A percentile compares a stretch with the other conserved stretches of the same genome.
Conservation (phyloP, 1,139 yeast species). For the Geotrichum macrosporum region DNA sequence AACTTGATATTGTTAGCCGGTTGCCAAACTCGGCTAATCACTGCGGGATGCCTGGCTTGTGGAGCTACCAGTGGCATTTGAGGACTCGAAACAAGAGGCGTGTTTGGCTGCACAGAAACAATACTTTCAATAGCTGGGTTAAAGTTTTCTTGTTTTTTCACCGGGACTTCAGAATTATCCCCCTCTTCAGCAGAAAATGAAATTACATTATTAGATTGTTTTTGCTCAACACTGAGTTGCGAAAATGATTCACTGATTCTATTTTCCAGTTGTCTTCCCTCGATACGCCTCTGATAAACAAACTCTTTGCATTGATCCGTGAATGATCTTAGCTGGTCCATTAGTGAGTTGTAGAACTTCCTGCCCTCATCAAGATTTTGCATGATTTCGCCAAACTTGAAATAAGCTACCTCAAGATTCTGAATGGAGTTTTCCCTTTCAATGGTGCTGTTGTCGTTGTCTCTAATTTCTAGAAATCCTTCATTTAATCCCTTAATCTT, state of each 20-base stretch:
- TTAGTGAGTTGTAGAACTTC: conserved; percentile 63
- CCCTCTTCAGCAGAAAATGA: background rate
- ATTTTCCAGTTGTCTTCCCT: conserved; percentile 50
- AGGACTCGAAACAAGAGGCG: background rate
- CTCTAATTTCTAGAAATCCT: conserved; percentile 37
- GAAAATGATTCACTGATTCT: conserved; percentile 13
- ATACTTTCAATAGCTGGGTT: background rate
- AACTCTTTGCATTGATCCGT: conserved; percentile 51
- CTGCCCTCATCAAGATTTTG: conserved; percentile 65
- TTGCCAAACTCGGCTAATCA: conserved; percentile 16
- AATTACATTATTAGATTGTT: too few species aligned
- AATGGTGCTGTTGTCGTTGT: conserved; percentile 35
- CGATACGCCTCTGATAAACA: conserved; percentile 50
- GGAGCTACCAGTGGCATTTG: conserved; percentile 15
- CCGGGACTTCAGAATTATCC: background rate
- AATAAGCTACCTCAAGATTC: conserved; percentile 50
- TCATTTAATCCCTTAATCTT: conserved; percentile 44
- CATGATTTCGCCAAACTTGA: conserved; percentile 53
- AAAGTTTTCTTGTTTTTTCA: background rate
- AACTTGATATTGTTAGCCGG: conserved; percentile 9
- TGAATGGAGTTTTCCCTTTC: conserved; percentile 52
- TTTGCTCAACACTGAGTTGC: conserved; percentile 6
- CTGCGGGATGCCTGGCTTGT: conserved; percentile 16
- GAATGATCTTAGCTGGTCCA: conserved; percentile 47
- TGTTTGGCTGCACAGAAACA: background rate